Conservation (phyloP, 176 grass and related monocot genomes). For the Oryza coarctata region DNA sequence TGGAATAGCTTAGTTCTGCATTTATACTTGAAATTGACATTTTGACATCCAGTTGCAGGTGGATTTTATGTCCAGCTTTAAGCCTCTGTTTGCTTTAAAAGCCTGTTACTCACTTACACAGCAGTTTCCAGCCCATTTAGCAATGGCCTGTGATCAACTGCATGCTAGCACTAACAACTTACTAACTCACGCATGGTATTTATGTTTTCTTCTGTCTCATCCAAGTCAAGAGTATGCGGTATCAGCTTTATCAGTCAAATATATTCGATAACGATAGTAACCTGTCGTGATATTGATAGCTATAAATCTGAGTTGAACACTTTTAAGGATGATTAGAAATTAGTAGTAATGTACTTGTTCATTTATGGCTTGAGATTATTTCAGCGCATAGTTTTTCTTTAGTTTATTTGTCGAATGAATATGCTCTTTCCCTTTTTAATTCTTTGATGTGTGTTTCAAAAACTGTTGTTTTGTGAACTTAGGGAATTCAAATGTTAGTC, state of each 20-base stretch:
- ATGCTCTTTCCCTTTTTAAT: neutral
- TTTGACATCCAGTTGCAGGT: neutral
- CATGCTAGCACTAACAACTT: neutral
- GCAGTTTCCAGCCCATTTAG: neutral
- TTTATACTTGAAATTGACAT: neutral
- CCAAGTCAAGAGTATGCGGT: neutral
- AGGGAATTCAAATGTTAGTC: too few relatives aligned
- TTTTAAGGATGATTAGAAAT: neutral
- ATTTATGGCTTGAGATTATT: constrained; percentile 13
- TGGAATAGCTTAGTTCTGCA: neutral
- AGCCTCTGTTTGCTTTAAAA: neutral
- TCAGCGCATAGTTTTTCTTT: neutral
- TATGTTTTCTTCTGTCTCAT: neutral
- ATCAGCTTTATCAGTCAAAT: neutral
- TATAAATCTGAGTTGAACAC: neutral
- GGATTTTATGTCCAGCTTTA: neutral
- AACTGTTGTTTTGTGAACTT: neutral
- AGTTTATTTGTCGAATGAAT: constrained; percentile 5
- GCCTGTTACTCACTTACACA: neutral
- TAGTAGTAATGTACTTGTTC: neutral
- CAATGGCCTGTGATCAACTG: too few relatives aligned
- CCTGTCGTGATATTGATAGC: neutral
- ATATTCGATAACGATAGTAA: neutral
- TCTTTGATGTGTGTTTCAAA: neutral
- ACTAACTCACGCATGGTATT: neutral